Evolutionary conservation across 768 basidiomycete species (phyloP), one percentile per base, ranked within the genome.

Genomic region (Agrocybe praecox): DNA sequence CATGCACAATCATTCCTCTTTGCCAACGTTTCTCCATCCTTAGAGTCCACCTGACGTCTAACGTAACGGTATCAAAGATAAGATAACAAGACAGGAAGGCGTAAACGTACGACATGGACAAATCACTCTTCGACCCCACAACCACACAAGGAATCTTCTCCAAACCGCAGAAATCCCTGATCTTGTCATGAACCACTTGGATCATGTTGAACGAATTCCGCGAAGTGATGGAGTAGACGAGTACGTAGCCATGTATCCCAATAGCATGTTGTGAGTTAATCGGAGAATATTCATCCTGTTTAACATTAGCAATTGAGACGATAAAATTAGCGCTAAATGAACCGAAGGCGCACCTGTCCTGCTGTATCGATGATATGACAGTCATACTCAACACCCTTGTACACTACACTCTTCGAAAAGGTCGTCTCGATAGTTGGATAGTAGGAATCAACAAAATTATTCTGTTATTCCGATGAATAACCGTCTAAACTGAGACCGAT

Each of bases 311-410:
- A 10, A 29, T n/a, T 22, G 33, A 52, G 36, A 34, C 45, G 12
- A 46, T 51, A 52, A 32, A 23, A 19, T 29, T n/a, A 33, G 19
- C n/a, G 29, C n/a, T 19, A 14, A 23, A 55, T 44, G 51, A 43
- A 58, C 55, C 55, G 42, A 45, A 42, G 33, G 69, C 84, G 62
- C 55, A 93, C 95, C 86, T 98, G 96, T 24, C 96, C 96, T 49
- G 96, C 96, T 61, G 94, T 96, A 72, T 98, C 96, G 65, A 98
- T 93, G 76, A 98, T 96, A 74, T 96, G 94, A 75, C 95, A 96
- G 58, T 94, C 89, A 67, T 95, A 98, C 67, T 96, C 93, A 29
- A 88, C 81, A 49, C 95, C 96, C 54, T 92, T 92, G 77, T 91
- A 89, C 56, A 81, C 83, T 67, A 98, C 86, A 57, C 81, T 87